A percentile compares a stretch with the other conserved stretches of the same genome.
Conservation (phyloP, 306 rosid species). For the Prunus fruticosa region DNA sequence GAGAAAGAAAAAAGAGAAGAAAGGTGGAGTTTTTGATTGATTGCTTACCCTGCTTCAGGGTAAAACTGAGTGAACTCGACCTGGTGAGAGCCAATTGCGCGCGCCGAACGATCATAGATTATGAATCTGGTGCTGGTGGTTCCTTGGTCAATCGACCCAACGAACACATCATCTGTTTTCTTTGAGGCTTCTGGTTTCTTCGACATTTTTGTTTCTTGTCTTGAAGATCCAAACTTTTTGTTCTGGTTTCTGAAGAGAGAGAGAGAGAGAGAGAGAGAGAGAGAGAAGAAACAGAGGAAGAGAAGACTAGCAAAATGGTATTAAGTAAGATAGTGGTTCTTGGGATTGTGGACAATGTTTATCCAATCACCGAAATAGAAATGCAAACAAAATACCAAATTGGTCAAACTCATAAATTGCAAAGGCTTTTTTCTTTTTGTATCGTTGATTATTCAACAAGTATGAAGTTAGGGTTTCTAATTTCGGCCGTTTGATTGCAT, state of each 20-base stretch:
- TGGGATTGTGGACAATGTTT: not conserved
- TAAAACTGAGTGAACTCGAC: constrained; percentile 88
- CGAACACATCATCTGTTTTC: constrained; percentile 32
- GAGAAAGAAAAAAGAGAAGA: not conserved
- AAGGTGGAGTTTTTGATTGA: not conserved
- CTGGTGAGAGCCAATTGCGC: constrained; percentile 63
- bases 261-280: not conserved
- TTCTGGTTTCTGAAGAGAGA: not conserved
- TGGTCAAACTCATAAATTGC: not conserved
- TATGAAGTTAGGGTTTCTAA: too few species aligned
- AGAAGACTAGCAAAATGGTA: not conserved
- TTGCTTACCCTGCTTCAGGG: constrained; percentile 70
- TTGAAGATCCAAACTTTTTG: not conserved
- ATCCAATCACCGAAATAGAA: not conserved
- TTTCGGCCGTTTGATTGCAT: fast-evolving
- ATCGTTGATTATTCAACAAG: too few species aligned
- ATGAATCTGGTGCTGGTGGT: constrained; percentile 86
- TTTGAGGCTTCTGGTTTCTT: constrained; percentile 29
- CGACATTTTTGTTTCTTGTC: not conserved
- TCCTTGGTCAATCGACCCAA: constrained; percentile 88
- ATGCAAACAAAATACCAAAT: not conserved
- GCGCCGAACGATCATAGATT: constrained; percentile 52
- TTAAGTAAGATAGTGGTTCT: not conserved
- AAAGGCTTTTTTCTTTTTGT: not conserved
- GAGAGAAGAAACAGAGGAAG: not conserved